Evolutionary conservation across 345 rosid species (phyloP).

Genomic region (Trapa incisa): DNA sequence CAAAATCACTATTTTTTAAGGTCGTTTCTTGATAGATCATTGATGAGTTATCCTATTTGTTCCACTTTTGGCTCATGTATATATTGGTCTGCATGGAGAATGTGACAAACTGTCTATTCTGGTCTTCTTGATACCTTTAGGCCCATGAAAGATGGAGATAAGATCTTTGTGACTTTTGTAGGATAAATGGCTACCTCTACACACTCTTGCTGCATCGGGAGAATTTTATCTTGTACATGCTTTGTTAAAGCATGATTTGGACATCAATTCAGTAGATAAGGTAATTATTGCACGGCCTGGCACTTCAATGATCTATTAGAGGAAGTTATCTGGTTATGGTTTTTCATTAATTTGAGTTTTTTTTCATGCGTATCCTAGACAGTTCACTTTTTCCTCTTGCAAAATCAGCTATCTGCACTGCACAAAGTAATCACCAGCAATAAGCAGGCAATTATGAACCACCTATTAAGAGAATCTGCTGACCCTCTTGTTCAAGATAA

Average conservation of each 20-base stretch:
- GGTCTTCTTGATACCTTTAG: background rate
- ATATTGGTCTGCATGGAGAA: background rate
- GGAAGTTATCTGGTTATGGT: background rate
- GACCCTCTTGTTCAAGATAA: constrained; percentile 69
- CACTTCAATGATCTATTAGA: background rate
- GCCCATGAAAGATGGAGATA: background rate
- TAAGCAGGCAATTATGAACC: constrained; percentile 72
- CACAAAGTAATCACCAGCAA: constrained; percentile 74
- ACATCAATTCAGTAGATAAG: constrained; percentile 67
- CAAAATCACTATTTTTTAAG: background rate
- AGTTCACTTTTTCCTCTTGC: constrained; percentile 10
- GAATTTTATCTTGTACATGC: constrained; percentile 66
- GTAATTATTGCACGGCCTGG: constrained; percentile 18
- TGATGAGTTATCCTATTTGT: background rate
- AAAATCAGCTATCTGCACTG: constrained; percentile 76
- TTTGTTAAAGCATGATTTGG: constrained; percentile 66
- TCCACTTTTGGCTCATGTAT: background rate
- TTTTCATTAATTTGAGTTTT: background rate
- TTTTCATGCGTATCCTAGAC: constrained; percentile 4
- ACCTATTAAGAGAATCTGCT: constrained; percentile 84
- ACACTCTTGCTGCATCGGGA: constrained; percentile 82
- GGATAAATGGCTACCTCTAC: constrained; percentile 79
- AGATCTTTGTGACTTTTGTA: constrained; percentile 10
- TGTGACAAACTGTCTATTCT: background rate
- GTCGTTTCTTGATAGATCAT: background rate